Base-by-base conservation (phyloP, 2,329 filamentous ascomycete genomes). In the Tolypocladium ovalisporum region DNA sequence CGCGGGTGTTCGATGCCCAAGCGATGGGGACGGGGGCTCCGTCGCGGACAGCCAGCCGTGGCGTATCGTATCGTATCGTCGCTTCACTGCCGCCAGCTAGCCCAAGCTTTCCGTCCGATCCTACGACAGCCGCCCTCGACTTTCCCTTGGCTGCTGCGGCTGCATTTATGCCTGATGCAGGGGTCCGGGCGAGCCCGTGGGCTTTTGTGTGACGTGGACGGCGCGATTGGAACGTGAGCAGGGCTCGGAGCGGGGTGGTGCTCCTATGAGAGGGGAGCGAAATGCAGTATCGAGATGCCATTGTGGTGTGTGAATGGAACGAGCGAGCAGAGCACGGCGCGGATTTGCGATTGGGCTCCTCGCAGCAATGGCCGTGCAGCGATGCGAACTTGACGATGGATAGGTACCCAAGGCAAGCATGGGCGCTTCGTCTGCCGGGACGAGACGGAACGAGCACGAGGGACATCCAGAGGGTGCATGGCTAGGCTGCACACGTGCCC, bases 201-300 rank as follows among this genome's bases (percentile, higher is more conserved):
- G 47, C 34, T 56, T 27, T 22, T 22, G 57, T 59, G 55, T 57
- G 60, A 60, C 60, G 60, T 60, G 57, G 55, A 57, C 54, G 52
- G 52, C 54, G 34, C 40, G 19, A 52, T 58, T 58, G 58, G 54
- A 47, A 39, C 27, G 44, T 22, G 34, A 7, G 56, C 57, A 56
- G 53, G 54, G 54, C 44, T 53, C 37, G 24, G 44, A 19, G 55
- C 35, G 51, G 54, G 44, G 55, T 32, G 44, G 29, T 3, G 49
- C 55, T 47, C 32, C 24, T 52, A 19, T n/a, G 22, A 19, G 29
- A n/a, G 36, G 9, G 10, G 39, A 34, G 54, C 19, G 17, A 37
- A 32, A 34, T 22, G 12, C 40, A 13, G 8, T n/a, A 34, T 44
- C 22, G 27, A 29, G 19, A n/a, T 35, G 53, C 24, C 15, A 29